Percentiles rank a stretch among this genome's conserved stretches.
Evolutionary conservation across 805 yeast species (phyloP).

Genomic region (Candida sonorensis): DNA sequence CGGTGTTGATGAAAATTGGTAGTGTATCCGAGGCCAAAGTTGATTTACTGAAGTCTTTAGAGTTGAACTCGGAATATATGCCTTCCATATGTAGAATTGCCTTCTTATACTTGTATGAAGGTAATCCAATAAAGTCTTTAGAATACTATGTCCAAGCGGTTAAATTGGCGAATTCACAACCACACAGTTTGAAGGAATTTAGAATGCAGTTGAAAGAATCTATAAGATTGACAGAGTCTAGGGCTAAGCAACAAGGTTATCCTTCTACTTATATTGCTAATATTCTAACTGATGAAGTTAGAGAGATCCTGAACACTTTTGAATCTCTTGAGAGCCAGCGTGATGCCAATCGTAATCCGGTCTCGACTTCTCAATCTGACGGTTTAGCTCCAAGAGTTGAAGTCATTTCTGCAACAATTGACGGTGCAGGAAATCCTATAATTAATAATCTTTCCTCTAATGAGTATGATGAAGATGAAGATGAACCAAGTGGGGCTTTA

Average conservation of each 20-base stretch:
- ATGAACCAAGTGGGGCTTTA: not conserved
- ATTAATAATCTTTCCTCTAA: too few species aligned
- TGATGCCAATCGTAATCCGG: too few species aligned
- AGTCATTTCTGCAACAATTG: too few species aligned
- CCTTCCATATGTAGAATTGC: conserved; percentile 35
- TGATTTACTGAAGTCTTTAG: conserved; percentile 28
- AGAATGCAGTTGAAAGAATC: conserved; percentile 23
- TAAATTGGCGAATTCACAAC: conserved; percentile 11
- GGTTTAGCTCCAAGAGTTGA: too few species aligned
- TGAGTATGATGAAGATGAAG: not conserved
- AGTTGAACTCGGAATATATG: conserved; percentile 27
- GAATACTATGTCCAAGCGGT: conserved; percentile 32
- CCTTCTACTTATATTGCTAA: conserved; percentile 21
- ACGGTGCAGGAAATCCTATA: too few species aligned
- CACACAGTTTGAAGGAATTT: conserved; percentile 17
- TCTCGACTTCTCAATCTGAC: too few species aligned
- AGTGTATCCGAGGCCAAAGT: conserved; percentile 29
- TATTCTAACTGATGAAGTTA: conserved; percentile 19
- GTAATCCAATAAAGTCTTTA: conserved; percentile 30
- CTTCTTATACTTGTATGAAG: conserved; percentile 28
- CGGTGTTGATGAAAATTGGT: conserved; percentile 30
- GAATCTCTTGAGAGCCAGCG: conserved; percentile 1
- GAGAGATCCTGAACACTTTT: conserved; percentile 17
- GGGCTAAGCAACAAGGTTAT: conserved; percentile 29
- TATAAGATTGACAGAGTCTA: conserved; percentile 20